Percentiles rank a stretch among this genome's conserved stretches.
These are phyloP conservation scores for Ensete ventricosum DNA, from an alignment of 176 grass and related monocot species.

Conservation along the genomic window DNA sequence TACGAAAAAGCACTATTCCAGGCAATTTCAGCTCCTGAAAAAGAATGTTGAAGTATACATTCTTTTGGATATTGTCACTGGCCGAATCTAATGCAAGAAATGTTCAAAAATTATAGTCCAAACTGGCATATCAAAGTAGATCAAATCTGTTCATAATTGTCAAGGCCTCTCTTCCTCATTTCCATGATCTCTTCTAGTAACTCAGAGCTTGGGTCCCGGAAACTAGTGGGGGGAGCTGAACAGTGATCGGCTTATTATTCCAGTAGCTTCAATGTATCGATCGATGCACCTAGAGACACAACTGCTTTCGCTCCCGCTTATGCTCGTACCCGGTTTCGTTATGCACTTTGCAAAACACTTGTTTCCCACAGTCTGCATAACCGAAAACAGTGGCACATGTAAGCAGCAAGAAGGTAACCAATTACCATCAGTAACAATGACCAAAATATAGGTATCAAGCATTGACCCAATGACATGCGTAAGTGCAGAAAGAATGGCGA, in stretches of 20 bases:
- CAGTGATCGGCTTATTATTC: constrained; percentile 46
- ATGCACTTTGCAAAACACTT: constrained; percentile 87
- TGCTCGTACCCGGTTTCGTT: constrained; percentile 65
- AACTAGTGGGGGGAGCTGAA: constrained; percentile 42
- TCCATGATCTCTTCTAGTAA: too few species aligned
- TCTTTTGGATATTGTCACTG: too few species aligned
- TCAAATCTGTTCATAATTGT: too few species aligned
- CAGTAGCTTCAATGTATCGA: constrained; percentile 73
- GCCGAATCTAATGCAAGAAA: too few species aligned
- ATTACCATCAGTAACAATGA: background rate
- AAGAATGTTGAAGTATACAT: too few species aligned
- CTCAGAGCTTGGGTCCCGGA: too few species aligned
- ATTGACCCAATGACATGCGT: background rate
- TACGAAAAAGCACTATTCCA: too few species aligned
- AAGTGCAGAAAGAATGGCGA: background rate
- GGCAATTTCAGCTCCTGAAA: too few species aligned
- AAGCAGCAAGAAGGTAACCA: background rate
- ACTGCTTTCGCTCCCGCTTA: constrained; percentile 69
- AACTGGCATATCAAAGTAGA: too few species aligned
- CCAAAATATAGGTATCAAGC: background rate
- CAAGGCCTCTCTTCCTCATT: too few species aligned
- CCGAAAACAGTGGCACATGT: background rate
- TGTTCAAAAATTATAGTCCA: too few species aligned
- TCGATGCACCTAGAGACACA: constrained; percentile 77
- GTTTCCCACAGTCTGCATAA: constrained; percentile 50